Conservation (phyloP, 2,329 filamentous ascomycete genomes). For the Fonsecaea nubica region DNA sequence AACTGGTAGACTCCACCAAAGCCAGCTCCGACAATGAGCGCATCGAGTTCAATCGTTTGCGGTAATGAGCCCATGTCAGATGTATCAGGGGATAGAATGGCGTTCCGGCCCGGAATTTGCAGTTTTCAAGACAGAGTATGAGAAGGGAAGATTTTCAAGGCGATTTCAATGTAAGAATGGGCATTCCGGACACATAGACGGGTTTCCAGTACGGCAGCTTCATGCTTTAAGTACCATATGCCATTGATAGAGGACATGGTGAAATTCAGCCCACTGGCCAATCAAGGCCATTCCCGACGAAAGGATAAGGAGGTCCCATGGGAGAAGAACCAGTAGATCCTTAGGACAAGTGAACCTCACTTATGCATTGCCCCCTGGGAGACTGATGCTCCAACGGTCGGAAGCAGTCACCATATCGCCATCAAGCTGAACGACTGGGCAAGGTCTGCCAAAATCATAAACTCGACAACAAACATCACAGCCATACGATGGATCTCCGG, state of each 20-base stretch:
- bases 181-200: not conserved
- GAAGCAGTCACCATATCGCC: not conserved
- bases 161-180: not conserved
- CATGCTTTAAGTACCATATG: conserved; percentile 2
- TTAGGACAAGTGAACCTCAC: not conserved
- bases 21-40: conserved; percentile 44
- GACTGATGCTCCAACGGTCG: not conserved
- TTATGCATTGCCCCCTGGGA: not conserved
- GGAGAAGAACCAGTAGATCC: not conserved
- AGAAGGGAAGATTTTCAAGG: not conserved
- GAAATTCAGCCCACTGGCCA: not conserved
- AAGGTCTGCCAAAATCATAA: not conserved
- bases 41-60: conserved; percentile 38
- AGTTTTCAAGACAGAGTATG: not conserved
- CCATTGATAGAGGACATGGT: not conserved
- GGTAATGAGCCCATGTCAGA: not conserved
- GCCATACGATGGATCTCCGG: not conserved
- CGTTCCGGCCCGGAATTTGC: not conserved
- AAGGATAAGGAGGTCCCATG: not conserved
- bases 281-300: not conserved
- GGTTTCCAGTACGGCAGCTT: not conserved
- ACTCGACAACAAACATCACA: not conserved
- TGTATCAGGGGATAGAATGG: not conserved
- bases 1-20: conserved; percentile 59
- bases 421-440: not conserved